Conservation (phyloP, 2,329 filamentous ascomycete species). For the Allantophomopsis cytisporea region DNA sequence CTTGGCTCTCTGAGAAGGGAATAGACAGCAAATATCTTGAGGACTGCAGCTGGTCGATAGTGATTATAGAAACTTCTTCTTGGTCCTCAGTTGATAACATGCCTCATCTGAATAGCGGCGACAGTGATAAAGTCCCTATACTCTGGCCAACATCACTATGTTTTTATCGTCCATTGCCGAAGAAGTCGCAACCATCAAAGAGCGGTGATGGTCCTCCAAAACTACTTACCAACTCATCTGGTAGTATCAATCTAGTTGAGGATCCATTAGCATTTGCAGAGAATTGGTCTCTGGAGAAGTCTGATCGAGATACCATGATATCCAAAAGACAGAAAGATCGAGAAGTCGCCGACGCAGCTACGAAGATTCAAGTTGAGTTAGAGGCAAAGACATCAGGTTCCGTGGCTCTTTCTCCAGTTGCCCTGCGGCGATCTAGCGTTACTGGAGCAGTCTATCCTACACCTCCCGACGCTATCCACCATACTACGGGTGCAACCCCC, state of each 20-base stretch:
- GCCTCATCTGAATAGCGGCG: too few species aligned
- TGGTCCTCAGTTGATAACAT: too few species aligned
- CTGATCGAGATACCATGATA: slow-evolving; percentile 28
- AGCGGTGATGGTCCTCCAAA: too few species aligned
- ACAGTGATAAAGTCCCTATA: slow-evolving; percentile 8
- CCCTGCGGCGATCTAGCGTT: slow-evolving; percentile 33
- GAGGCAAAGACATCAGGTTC: slow-evolving; percentile 20
- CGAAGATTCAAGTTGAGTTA: slow-evolving; percentile 27
- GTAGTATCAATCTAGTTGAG: too few species aligned
- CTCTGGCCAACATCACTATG: slow-evolving; percentile 19
- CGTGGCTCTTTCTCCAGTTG: slow-evolving; percentile 27
- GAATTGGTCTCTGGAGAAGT: slow-evolving; percentile 18
- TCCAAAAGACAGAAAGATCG: slow-evolving; percentile 36
- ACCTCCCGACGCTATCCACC: slow-evolving; percentile 52
- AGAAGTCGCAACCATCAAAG: too few species aligned
- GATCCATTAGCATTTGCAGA: slow-evolving; percentile 23
- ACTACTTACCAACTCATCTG: too few species aligned
- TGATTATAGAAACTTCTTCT: too few species aligned
- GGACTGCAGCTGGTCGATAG: not conserved
- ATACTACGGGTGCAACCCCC: slow-evolving; percentile 35
- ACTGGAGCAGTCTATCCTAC: slow-evolving; percentile 55
- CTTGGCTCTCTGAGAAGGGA: slow-evolving; percentile 1
- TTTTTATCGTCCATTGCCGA: slow-evolving; percentile 10
- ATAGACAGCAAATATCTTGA: not conserved
- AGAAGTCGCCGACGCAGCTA: slow-evolving; percentile 18